Evolutionary conservation across 345 rosid genomes (phyloP), one percentile per base, ranked within the genome.

Genomic region (Brassica rapa): DNA sequence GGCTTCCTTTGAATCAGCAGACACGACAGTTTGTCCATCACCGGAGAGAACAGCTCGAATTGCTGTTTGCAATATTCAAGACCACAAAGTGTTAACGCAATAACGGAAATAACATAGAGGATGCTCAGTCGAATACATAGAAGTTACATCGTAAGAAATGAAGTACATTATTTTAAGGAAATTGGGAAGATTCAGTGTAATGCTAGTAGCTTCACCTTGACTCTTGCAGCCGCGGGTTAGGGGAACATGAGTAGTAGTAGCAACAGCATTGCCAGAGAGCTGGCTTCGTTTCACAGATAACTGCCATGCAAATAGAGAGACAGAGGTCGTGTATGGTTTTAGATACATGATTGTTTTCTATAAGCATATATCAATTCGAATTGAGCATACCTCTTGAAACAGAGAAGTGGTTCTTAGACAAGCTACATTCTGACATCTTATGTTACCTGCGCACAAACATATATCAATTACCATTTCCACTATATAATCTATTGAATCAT

Each of bases 11-110:
- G 77, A 62, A 74, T 80, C 81, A 67, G 73, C 30, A 57, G 57
- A 25, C 19, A 29, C 4, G 32, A 68, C 86, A 14, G 70, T 21
- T 27, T 77, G 83, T 67, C 53, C 81, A 62, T 87, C 86, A 56
- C 79, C 68, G 39, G 94, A 82, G 68, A 83, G 76, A 82, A 83
- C 88, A 65, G 92, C 92, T 84, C 68, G 89, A 78, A 90, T 87
- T 25, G 77, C 95, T 88, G 85, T 49, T 62, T 62, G 79, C 11
- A 43, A 43, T 43, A 43, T 43, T 12, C 51, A 43, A 43, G 14
- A 39, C 46, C 46, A 39, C 46, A 10, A 39, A 39, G 2, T 10
- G 51, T 43, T 43, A 55, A 3, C 21, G 10, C 8, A 4, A 16
- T n/a, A 69, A 68, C 33, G 33, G 30, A 24, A 64, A 33, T 8